A percentile compares a stretch with the other conserved stretches of the same genome.
Evolutionary conservation across 345 rosid genomes (phyloP).

Genomic region (Aquilaria yunnanensis): DNA sequence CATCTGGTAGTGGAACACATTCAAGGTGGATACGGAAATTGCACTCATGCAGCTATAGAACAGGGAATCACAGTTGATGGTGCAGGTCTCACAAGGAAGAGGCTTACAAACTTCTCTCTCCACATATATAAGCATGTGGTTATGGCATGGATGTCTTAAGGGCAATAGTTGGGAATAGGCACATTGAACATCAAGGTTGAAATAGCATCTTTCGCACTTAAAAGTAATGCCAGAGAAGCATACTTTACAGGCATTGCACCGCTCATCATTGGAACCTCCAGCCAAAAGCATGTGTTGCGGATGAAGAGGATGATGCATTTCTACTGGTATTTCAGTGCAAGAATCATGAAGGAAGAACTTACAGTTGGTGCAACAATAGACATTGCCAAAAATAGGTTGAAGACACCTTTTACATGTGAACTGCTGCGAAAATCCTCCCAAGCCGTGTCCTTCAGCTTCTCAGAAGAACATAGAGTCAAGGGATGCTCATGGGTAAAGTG

Average conservation of each 20-base stretch:
- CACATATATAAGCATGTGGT: background rate
- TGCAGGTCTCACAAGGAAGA: background rate
- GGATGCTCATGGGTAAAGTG: background rate
- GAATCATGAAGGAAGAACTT: constrained; percentile 1
- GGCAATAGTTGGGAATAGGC: background rate
- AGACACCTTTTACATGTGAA: background rate
- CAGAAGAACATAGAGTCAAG: background rate
- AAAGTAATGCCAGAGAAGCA: constrained; percentile 3
- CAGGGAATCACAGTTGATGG: background rate
- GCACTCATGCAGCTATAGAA: constrained; percentile 16
- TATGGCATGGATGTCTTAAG: constrained; percentile 8
- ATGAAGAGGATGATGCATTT: background rate
- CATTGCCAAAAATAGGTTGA: too few species aligned
- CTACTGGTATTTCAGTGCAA: constrained; percentile 2
- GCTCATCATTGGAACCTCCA: background rate
- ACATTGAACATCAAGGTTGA: constrained; percentile 13
- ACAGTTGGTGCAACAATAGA: background rate
- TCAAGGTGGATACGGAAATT: constrained; percentile 8
- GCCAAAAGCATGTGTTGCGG: background rate
- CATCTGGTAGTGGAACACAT: constrained; percentile 12
- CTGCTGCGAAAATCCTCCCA: background rate
- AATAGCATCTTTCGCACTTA: constrained; percentile 9
- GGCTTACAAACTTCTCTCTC: too few species aligned
- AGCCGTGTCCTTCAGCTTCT: background rate
- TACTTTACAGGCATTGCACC: constrained; percentile 11